phyloP scores from a whole-genome alignment of 2,329 filamentous ascomycete species.

The Sphaerostilbella broomeana region DNA sequence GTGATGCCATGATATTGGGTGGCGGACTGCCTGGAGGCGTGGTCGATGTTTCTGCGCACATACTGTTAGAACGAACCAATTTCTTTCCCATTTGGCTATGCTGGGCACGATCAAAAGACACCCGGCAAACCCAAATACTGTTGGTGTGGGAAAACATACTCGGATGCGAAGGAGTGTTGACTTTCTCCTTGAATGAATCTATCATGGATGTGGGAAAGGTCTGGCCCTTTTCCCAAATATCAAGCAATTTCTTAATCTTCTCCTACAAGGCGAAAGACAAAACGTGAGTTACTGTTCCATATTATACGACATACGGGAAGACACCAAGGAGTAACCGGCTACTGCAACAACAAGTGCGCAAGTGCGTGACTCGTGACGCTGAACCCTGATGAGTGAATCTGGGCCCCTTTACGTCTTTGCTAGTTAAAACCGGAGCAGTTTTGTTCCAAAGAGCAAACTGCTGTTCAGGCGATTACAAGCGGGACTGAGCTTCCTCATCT shows the following conservation, averaged over 20 bases:
- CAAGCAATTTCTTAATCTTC: slow-evolving; percentile 87
- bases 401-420: too few relatives aligned
- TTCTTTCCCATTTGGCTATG: not conserved
- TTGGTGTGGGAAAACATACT: slow-evolving; percentile 50
- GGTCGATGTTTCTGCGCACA: slow-evolving; percentile 56
- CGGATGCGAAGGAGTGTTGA: slow-evolving; percentile 53
- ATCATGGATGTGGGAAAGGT: slow-evolving; percentile 83
- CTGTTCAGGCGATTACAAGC: slow-evolving; percentile 12
- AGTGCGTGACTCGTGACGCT: too few relatives aligned
- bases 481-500: slow-evolving; percentile 9
- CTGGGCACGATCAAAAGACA: not conserved
- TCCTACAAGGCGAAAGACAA: slow-evolving; percentile 57
- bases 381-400: too few relatives aligned
- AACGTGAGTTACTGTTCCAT: slow-evolving; percentile 33
- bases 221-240: slow-evolving; percentile 95
- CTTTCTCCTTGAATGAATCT: slow-evolving; percentile 71
- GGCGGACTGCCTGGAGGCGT: slow-evolving; percentile 63
- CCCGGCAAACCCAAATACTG: not conserved
- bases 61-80: slow-evolving; percentile 33
- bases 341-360: too few relatives aligned
- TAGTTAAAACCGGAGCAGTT: too few relatives aligned
- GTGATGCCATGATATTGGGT: slow-evolving; percentile 35
- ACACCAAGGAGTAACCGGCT: too few relatives aligned
- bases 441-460: slow-evolving; percentile 8
- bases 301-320: slow-evolving; percentile 14